These are phyloP conservation scores for Colletotrichum brevisporum DNA, from an alignment of 2,329 filamentous ascomycete genomes.

Conservation along the genomic window DNA sequence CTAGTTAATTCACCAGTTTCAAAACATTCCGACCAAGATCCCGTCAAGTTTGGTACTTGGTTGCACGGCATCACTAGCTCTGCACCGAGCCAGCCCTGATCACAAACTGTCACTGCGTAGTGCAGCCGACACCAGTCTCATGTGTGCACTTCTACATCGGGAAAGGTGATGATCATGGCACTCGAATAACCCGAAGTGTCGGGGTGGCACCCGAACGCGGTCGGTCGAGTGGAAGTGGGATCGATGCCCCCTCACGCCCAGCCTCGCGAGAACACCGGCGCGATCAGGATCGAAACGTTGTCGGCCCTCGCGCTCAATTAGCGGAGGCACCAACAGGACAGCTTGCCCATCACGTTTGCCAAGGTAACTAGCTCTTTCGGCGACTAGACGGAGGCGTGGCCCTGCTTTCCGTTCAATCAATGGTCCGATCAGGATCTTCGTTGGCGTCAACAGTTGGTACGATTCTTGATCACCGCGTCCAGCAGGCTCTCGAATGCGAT, in stretches of 20 bases:
- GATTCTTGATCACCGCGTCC: background rate
- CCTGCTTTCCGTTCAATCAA: slow-evolving; percentile 1
- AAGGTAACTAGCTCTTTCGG: background rate
- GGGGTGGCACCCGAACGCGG: background rate
- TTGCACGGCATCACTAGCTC: too few relatives aligned
- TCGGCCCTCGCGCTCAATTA: too few relatives aligned
- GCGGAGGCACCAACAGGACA: too few relatives aligned
- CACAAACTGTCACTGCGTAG: background rate
- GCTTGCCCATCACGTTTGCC: background rate
- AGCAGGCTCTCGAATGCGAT: background rate
- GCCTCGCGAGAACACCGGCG: background rate
- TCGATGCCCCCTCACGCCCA: background rate
- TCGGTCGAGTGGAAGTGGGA: slow-evolving; percentile 6
- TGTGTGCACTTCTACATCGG: background rate
- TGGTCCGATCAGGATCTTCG: background rate
- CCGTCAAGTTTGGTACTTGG: too few relatives aligned
- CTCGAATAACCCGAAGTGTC: slow-evolving; percentile 11
- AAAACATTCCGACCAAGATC: too few relatives aligned
- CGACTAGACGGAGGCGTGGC: background rate
- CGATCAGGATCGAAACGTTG: too few relatives aligned
- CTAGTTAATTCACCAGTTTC: too few relatives aligned
- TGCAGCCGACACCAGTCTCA: background rate
- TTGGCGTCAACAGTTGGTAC: background rate
- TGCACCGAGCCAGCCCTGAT: background rate
- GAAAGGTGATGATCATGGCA: slow-evolving; percentile 2